Percentiles rank a stretch among this genome's conserved stretches.
Evolutionary conservation across 139 green algal species (phyloP).

Genomic region (Coelastrella sp.): DNA sequence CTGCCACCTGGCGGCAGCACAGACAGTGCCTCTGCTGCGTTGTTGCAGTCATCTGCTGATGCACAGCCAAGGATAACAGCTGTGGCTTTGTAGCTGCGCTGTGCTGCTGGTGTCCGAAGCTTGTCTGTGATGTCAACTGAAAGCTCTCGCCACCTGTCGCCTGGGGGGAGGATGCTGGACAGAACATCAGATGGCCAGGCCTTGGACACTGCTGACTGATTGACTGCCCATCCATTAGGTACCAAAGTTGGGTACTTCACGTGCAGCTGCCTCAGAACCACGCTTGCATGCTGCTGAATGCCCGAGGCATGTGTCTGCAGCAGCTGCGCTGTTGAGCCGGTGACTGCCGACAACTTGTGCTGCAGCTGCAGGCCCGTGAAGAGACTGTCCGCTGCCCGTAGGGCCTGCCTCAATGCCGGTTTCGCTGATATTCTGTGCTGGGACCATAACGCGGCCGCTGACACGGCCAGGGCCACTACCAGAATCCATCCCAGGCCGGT

Average conservation of each 20-base stretch:
- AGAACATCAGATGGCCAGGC: conserved; percentile 19
- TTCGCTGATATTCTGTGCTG: neutral
- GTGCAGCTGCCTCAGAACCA: neutral
- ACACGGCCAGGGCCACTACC: neutral
- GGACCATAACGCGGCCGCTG: neutral
- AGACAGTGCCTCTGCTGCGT: conserved; percentile 20
- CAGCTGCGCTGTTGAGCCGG: neutral
- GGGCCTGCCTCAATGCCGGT: neutral
- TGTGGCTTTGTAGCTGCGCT: conserved; percentile 33
- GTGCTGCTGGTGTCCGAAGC: conserved; percentile 13
- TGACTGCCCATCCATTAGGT: neutral
- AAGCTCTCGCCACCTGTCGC: conserved; percentile 21
- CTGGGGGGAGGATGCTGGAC: conserved; percentile 3
- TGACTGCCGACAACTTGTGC: neutral
- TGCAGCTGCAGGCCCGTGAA: neutral
- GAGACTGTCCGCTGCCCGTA: neutral
- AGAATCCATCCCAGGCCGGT: neutral
- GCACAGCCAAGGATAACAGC: conserved; percentile 34
- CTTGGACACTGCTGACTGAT: neutral
- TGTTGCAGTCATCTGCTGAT: conserved; percentile 10
- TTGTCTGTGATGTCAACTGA: conserved; percentile 45
- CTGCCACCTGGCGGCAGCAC: neutral
- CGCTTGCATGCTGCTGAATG: neutral
- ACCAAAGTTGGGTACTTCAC: neutral
- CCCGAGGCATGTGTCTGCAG: neutral